phyloP scores from a whole-genome alignment of 2,329 filamentous ascomycete genomes.

The Pyrenophora tritici-repentis region DNA sequence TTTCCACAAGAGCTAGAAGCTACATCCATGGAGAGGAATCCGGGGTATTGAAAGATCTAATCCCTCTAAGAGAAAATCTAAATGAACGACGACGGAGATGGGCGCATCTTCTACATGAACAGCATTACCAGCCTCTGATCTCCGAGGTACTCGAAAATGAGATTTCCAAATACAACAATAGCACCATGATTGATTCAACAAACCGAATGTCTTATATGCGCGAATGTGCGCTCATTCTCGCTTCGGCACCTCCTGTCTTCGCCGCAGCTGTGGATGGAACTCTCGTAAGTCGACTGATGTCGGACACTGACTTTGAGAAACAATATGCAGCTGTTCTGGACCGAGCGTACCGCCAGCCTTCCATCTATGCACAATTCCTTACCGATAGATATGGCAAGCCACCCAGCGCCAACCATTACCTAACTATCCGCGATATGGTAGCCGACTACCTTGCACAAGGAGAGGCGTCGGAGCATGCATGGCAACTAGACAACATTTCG shows the following conservation, averaged over 20 bases:
- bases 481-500: conserved; percentile 29
- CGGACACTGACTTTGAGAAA: conserved; percentile 19
- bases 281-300: conserved; percentile 19
- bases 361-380: conserved; percentile 37
- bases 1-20: conserved; percentile 5
- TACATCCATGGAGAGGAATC: background rate
- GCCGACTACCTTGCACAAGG: conserved; percentile 21
- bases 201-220: conserved; percentile 18
- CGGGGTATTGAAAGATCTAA: too few relatives aligned
- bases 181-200: conserved; percentile 16
- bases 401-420: conserved; percentile 32
- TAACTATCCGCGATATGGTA: conserved; percentile 23
- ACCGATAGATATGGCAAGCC: conserved; percentile 25
- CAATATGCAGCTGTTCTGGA: too few relatives aligned
- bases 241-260: conserved; percentile 32
- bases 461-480: conserved; percentile 8
- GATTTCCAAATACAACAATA: conserved; percentile 29
- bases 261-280: conserved; percentile 33
- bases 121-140: conserved; percentile 31
- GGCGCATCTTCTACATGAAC: conserved; percentile 18
- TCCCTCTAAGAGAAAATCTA: conserved; percentile 9
- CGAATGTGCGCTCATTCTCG: conserved; percentile 36
- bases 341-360: too few relatives aligned
- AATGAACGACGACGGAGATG: conserved; percentile 21
- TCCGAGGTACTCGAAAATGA: conserved; percentile 30